Evolutionary conservation across 208 protist species (phyloP), one percentile per base, ranked within the genome.

Genomic region (Trypanosoma scelopori): DNA sequence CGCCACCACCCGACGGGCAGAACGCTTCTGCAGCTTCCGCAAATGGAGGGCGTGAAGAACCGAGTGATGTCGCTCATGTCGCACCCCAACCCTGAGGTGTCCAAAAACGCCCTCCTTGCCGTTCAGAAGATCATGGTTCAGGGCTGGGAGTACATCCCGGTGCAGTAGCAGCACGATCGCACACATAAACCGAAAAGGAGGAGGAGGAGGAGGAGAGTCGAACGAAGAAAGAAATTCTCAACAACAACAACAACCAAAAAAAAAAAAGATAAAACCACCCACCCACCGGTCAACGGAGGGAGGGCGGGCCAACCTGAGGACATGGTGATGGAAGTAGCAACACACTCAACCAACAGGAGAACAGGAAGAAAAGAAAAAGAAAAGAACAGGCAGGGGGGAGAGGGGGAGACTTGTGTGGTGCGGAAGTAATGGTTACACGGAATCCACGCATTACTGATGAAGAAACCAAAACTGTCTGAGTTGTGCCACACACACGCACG

Each of bases 101-200:
- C 85, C 50, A 95, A 96, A 76, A 84, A 97, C 65, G 94, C 94
- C 22, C 78, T 97, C 22, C 75, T 96, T 15, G 86, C 85, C 53
- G 92, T 94, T 27, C 94, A 97, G 74, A 97, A 97, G 72, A 92
- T 97, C 46, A 94, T 97, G 89, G 89, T 96, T 43, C 90, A 97
- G 76, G 86, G 87, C 1, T 97, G 91, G 91, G 91, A 97, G 77
- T 97, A 83, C 67, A 93, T 95, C 35, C 71, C 91, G 61, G 55
- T 69, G 15, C 65, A 79, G 48, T 70, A 59, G 45, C n/a, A 62
- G 23, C 11, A 32, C 1, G 6, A 47, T 47, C 18, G 16, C 55
- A 30, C 59, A 56, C 22, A 57, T 12, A 55, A 45, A 23, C 3
- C 11, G 15, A 65, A 57, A 39, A 43, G 25, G 30, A 42, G 37